Evolutionary conservation across 2,329 filamentous ascomycete species (phyloP).

Genomic region (Karstenula rhodostoma): DNA sequence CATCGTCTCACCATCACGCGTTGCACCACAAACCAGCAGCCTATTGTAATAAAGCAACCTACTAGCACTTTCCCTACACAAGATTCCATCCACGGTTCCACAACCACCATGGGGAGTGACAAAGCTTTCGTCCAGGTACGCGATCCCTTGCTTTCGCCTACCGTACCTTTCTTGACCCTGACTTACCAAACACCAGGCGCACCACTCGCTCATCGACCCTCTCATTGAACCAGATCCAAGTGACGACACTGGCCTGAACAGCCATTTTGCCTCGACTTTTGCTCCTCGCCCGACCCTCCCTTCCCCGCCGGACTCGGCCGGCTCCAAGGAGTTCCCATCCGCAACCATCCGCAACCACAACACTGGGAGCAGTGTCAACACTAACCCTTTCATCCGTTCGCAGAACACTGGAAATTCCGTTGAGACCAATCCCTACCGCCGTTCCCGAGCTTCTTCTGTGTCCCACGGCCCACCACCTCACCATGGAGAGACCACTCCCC

Average conservation of each 20-base stretch:
- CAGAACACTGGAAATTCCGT: constrained; percentile 50
- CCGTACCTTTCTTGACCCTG: constrained; percentile 19
- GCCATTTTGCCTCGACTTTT: constrained; percentile 61
- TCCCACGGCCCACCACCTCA: constrained; percentile 33
- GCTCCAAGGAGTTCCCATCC: constrained; percentile 36
- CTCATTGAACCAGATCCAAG: constrained; percentile 72
- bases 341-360: constrained; percentile 40
- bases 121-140: constrained; percentile 27
- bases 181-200: constrained; percentile 58
- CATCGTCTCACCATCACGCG: constrained; percentile 6
- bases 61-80: constrained; percentile 11
- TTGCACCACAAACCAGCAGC: constrained; percentile 12
- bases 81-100: constrained; percentile 8
- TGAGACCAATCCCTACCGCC: constrained; percentile 55
- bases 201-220: constrained; percentile 73
- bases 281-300: constrained; percentile 41
- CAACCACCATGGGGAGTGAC: constrained; percentile 25
- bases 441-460: constrained; percentile 41
- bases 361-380: constrained; percentile 50
- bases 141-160: constrained; percentile 7
- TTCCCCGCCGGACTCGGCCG: constrained; percentile 42
- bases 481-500: constrained; percentile 28
- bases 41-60: background rate
- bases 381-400: constrained; percentile 55
- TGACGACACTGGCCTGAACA: constrained; percentile 71